Base-by-base conservation (phyloP, 2,329 filamentous ascomycete species). In the Ceratocystis albifundus region DNA sequence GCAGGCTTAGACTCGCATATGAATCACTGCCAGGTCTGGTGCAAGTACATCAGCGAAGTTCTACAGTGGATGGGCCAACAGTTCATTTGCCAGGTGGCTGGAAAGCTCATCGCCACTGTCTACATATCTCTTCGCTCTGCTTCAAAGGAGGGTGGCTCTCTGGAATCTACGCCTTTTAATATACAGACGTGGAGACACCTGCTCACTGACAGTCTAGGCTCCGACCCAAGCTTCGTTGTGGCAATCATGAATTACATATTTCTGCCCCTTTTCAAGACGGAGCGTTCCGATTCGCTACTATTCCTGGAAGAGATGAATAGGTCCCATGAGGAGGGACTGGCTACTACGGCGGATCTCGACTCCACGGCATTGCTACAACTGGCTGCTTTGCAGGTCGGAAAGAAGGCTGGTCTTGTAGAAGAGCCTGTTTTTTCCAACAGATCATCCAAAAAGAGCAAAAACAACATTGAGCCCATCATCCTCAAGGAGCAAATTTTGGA, bases 321-420 rank as follows among this genome's bases (percentile, higher is more conserved):
- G 80, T 12, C 78, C 74, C 66, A 79, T 75, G 68, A 77, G 78
- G 50, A 75, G 75, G 57, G 76, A 73, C 46, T 66, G 4, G 55
- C 62, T 22, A 46, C 59, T n/a, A 65, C 55, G 44, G 74, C 77
- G 65, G 77, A 79, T 22, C 74, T 83, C 30, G 79, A 84, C 65
- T 75, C 79, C 15, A 79, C 83, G 64, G 80, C 83, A 0, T 77
- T 85, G 55, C 74, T 90, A 8, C 83, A 85, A 69, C 78, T 90
- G 53, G 81, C 86, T 57, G 82, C 85, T n/a, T 77, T 90, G 55
- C 86, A 89, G 69, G 81, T 85, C 17, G 88, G 85, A 15, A 90
- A 89, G 74, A 88, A 87, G 71, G 77, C 82, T 46, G 87, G 87
- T 0, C 75, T 89, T 20, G 84, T 90, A 1, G 85, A 87, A 67